phyloP scores from a whole-genome alignment of 2,329 filamentous ascomycete species.

The Helminthosporium solani region DNA sequence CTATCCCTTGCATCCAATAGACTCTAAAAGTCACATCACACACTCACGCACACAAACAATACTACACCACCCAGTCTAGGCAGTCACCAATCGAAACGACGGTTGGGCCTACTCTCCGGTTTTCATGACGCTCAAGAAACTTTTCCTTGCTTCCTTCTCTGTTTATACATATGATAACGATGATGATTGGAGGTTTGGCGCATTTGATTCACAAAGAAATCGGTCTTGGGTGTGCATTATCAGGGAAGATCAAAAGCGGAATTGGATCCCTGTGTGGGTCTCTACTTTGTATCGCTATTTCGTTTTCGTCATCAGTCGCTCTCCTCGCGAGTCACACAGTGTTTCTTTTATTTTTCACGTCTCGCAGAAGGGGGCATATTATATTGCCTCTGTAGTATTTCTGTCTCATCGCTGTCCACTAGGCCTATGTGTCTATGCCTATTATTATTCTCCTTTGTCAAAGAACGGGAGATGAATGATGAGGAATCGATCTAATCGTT shows the following conservation, averaged over 20 bases:
- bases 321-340: neutral
- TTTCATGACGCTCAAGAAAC: constrained; percentile 14
- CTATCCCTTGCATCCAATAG: neutral
- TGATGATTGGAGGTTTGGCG: constrained; percentile 7
- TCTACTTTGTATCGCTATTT: neutral
- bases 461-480: too few relatives aligned
- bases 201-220: neutral
- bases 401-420: too few relatives aligned
- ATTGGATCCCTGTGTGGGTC: neutral
- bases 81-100: constrained; percentile 3
- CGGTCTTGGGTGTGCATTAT: neutral
- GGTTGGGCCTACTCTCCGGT: constrained; percentile 7
- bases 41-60: neutral
- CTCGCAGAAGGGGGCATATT: neutral
- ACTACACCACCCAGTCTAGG: constrained; percentile 2
- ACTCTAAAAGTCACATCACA: too few relatives aligned
- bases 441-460: too few relatives aligned
- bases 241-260: constrained; percentile 4
- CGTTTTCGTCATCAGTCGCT: neutral
- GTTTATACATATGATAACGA: constrained; percentile 16
- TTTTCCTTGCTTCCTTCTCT: constrained; percentile 6
- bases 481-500: too few relatives aligned
- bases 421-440: too few relatives aligned
- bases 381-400: too few relatives aligned
- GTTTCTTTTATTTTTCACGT: neutral